Conservation (phyloP, 495 filamentous ascomycete genomes). For the Durotheca rogersii region DNA sequence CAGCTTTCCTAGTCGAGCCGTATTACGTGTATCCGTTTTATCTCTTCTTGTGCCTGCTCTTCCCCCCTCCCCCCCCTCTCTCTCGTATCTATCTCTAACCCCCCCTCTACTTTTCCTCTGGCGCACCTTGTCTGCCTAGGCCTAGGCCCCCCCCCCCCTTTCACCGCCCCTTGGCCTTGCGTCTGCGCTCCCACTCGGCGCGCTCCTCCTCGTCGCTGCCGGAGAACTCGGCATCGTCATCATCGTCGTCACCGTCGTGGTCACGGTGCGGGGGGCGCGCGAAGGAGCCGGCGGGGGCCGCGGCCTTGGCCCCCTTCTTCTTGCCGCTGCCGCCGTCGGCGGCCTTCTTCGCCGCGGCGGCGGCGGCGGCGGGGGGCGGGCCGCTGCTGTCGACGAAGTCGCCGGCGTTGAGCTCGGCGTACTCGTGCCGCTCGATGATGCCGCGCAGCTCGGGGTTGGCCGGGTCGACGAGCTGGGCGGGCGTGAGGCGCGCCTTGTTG, state of each 20-base stretch:
- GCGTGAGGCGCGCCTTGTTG: conserved; percentile 71
- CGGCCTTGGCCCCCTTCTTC: conserved; percentile 1
- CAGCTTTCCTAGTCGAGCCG: too few species aligned
- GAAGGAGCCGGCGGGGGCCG: too few species aligned
- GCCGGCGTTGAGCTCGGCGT: conserved; percentile 54
- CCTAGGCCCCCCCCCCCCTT: conserved; percentile 18
- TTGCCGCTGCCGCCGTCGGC: conserved; percentile 31
- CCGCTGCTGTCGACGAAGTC: conserved; percentile 42
- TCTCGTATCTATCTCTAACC: background rate
- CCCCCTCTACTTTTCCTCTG: background rate
- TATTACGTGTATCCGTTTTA: too few species aligned
- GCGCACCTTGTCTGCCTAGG: background rate
- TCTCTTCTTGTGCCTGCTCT: too few species aligned
- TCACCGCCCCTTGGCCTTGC: conserved; percentile 40
- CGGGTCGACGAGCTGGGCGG: conserved; percentile 70
- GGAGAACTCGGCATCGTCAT: conserved; percentile 53
- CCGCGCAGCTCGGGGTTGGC: conserved; percentile 66
- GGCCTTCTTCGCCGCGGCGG: background rate
- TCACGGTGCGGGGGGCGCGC: too few species aligned
- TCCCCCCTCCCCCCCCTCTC: background rate
- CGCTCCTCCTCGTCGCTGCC: conserved; percentile 55
- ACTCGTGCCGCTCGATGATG: conserved; percentile 76
- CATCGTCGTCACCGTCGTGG: conserved; percentile 28
- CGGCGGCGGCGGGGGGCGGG: too few species aligned
- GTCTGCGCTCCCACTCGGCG: conserved; percentile 51